Evolutionary conservation across 2,329 filamentous ascomycete species (phyloP).

Genomic region (Aspergillus arachidicola): DNA sequence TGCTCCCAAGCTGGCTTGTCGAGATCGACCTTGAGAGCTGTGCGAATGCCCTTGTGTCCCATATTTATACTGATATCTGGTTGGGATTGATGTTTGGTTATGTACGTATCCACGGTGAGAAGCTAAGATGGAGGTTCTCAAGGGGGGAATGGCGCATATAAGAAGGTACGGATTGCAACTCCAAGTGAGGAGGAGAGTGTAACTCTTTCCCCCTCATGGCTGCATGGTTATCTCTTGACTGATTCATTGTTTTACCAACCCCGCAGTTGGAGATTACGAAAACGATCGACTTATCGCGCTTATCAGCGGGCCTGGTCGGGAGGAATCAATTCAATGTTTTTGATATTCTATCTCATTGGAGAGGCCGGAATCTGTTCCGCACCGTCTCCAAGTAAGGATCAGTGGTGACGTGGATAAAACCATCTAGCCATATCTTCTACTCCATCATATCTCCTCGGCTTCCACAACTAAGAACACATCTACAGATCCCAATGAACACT

Average conservation of each 20-base stretch:
- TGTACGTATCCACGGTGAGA: neutral
- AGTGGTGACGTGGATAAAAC: too few species aligned
- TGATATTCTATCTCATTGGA: neutral
- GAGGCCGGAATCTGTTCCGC: neutral
- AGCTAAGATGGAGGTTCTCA: neutral
- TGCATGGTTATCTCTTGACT: neutral
- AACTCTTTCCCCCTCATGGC: conserved; percentile 2
- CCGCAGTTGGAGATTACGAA: conserved; percentile 9
- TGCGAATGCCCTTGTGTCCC: conserved; percentile 60
- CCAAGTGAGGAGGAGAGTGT: neutral
- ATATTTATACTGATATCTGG: conserved; percentile 25
- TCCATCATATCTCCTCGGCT: neutral
- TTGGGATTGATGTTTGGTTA: neutral
- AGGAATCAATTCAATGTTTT: neutral
- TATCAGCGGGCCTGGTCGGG: conserved; percentile 11
- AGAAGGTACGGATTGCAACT: neutral
- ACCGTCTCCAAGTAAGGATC: neutral
- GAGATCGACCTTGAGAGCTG: conserved; percentile 71
- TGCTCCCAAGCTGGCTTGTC: conserved; percentile 73
- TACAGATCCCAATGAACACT: neutral
- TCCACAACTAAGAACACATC: neutral
- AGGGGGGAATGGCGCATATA: neutral
- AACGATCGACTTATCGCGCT: conserved; percentile 13
- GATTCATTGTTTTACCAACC: conserved; percentile 10
- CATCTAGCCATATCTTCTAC: neutral